Percentiles rank a stretch among this genome's conserved stretches.
Evolutionary conservation across 2,329 filamentous ascomycete species (phyloP).

Genomic region (Emmonsiellopsis sp.): DNA sequence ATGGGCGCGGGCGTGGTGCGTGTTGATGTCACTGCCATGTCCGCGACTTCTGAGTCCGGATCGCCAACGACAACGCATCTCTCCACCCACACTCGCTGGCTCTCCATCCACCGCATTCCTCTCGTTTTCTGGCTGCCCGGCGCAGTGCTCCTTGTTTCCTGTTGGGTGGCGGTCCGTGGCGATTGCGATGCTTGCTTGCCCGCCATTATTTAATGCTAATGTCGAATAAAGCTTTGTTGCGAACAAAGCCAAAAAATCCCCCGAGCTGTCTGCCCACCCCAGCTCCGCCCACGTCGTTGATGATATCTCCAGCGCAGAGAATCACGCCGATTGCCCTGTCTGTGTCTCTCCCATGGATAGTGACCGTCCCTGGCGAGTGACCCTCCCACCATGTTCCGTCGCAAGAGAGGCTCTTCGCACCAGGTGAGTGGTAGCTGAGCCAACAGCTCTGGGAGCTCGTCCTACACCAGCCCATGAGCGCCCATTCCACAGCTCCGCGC

Average conservation of each 20-base stretch:
- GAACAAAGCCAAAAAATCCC: background rate
- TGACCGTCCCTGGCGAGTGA: conserved; percentile 7
- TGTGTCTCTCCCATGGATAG: conserved; percentile 6
- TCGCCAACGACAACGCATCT: background rate
- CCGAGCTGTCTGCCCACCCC: background rate
- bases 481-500: background rate
- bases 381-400: conserved; percentile 29
- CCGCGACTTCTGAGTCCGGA: background rate
- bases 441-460: background rate
- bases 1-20: no score
- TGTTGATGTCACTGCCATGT: background rate
- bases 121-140: background rate
- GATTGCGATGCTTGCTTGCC: background rate
- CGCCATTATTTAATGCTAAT: background rate
- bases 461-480: background rate
- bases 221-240: background rate
- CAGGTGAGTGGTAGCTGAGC: conserved; percentile 22
- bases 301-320: background rate
- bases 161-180: background rate
- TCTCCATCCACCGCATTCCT: background rate
- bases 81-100: background rate
- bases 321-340: background rate
- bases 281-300: background rate
- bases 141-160: background rate
- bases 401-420: conserved; percentile 36